phyloP scores from a whole-genome alignment of 352 stramenopile genomes.

The Globisporangium canariense region DNA sequence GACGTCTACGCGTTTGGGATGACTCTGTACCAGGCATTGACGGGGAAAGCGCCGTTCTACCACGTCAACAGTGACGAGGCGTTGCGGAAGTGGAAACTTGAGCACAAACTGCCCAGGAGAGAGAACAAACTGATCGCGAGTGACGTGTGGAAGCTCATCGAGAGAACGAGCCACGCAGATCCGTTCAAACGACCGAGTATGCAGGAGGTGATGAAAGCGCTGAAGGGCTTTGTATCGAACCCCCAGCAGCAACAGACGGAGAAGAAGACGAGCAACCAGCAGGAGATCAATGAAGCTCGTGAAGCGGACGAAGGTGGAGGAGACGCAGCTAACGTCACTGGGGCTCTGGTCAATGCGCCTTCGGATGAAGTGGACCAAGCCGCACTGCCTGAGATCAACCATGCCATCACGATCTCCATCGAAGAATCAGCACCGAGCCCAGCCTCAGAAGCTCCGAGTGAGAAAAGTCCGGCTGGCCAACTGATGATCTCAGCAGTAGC shows the following conservation, averaged over 20 bases:
- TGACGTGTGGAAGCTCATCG: slow-evolving; percentile 6
- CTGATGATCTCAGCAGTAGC: not conserved
- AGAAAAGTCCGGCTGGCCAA: not conserved
- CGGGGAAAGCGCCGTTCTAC: slow-evolving; percentile 10
- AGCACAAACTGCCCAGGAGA: not conserved
- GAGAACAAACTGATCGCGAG: not conserved
- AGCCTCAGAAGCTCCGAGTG: not conserved
- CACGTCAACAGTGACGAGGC: slow-evolving; percentile 3
- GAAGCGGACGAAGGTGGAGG: not conserved
- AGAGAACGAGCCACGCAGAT: not conserved
- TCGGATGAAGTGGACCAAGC: too few relatives aligned
- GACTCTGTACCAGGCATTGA: slow-evolving; percentile 20
- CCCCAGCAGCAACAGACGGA: not conserved
- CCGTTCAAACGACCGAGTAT: slow-evolving; percentile 1
- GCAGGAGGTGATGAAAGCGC: not conserved
- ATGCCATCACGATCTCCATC: not conserved
- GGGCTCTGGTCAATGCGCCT: not conserved
- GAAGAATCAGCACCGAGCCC: not conserved
- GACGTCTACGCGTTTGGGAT: slow-evolving; percentile 26
- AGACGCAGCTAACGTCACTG: not conserved
- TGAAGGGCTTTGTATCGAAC: not conserved
- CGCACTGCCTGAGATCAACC: not conserved
- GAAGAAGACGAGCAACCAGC: not conserved
- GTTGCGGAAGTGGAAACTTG: slow-evolving; percentile 1
- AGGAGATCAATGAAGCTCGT: not conserved